Base-by-base conservation (phyloP, 2,329 filamentous ascomycete genomes). In the Macrophomina pseudophaseolina region DNA sequence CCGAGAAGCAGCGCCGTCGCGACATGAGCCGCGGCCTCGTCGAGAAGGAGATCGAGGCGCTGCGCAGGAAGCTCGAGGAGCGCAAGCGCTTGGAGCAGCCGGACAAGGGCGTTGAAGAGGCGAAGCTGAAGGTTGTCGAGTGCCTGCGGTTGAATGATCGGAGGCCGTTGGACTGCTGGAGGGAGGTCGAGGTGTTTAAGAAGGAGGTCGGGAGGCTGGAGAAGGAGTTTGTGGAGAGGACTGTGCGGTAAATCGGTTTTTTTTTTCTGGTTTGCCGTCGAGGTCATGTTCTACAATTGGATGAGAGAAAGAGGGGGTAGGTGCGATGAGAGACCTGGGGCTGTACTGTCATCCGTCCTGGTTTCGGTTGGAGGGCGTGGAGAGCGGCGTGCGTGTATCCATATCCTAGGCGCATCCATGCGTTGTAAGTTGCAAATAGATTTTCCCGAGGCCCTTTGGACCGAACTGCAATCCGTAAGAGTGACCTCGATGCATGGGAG, bases 141-240 rank as follows among this genome's bases (percentile, higher is more conserved):
- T 98, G 94, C 78, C 83, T 98, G 83, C 85, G 91, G 69, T 85
- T 90, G 74, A 90, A 97, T 79, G 94, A 97, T 80, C 86, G 93
- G 70, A 87, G 93, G 78, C 94, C 94, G 77, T 83, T 97, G 76
- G 92, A 97, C 83, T 98, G 94, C 86, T 97, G 92, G 91, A 86
- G 89, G 80, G 93, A 97, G 86, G 93, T 97, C 30, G 91, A 96
- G 82, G 85, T 84, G 23, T 98, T 98, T 80, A 97, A 94, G 87
- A 86, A 87, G 73, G 92, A 97, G 84, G 94, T 98, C 60, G 88
- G 91, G 72, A 88, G 88, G 82, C 80, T 97, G 80, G 94, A 97
- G 86, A 90, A 88, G 80, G 85, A 85, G 32, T 98, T 96, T 88
- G 92, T 97, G 42, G 90, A 96, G 76, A 92, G 90, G 82, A 88